A percentile compares a stretch with the other conserved stretches of the same genome.
phyloP scores from a whole-genome alignment of 768 basidiomycete genomes.

The Crassisporium funariophilum region DNA sequence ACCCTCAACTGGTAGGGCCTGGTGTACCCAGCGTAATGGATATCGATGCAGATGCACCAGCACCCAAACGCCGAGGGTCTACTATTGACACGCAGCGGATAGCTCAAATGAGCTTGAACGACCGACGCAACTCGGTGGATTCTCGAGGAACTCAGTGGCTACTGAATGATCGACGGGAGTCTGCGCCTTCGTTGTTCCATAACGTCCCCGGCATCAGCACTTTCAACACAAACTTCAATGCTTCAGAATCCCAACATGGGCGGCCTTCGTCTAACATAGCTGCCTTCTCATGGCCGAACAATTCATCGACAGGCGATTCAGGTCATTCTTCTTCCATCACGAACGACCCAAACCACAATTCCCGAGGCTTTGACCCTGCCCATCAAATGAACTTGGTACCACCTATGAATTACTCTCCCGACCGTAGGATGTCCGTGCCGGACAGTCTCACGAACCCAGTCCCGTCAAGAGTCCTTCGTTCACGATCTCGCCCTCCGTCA shows the following conservation, averaged over 20 bases:
- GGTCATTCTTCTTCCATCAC: slow-evolving; percentile 39
- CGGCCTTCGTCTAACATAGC: slow-evolving; percentile 63
- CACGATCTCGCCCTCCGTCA: slow-evolving; percentile 73
- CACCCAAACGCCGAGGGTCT: slow-evolving; percentile 83
- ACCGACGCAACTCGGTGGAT: slow-evolving; percentile 78
- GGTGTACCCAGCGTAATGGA: slow-evolving; percentile 64
- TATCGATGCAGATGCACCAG: slow-evolving; percentile 63
- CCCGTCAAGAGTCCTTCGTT: slow-evolving; percentile 56
- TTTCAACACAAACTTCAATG: slow-evolving; percentile 59
- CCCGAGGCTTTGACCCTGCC: slow-evolving; percentile 52
- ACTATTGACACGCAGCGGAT: slow-evolving; percentile 78
- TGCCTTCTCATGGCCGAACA: slow-evolving; percentile 73
- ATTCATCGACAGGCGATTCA: slow-evolving; percentile 37
- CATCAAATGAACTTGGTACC: slow-evolving; percentile 54
- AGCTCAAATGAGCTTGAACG: slow-evolving; percentile 73
- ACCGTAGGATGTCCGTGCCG: slow-evolving; percentile 80
- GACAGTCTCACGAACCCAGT: slow-evolving; percentile 49
- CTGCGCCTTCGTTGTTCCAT: slow-evolving; percentile 69
- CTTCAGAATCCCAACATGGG: slow-evolving; percentile 58
- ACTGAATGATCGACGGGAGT: slow-evolving; percentile 71
- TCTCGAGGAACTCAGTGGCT: slow-evolving; percentile 63
- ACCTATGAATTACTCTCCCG: slow-evolving; percentile 57
- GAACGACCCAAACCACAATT: slow-evolving; percentile 48
- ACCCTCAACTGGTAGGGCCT: slow-evolving; percentile 67
- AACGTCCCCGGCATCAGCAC: slow-evolving; percentile 54